phyloP scores from a whole-genome alignment of 148 eudicot genomes.

The Euryodendron excelsum region DNA sequence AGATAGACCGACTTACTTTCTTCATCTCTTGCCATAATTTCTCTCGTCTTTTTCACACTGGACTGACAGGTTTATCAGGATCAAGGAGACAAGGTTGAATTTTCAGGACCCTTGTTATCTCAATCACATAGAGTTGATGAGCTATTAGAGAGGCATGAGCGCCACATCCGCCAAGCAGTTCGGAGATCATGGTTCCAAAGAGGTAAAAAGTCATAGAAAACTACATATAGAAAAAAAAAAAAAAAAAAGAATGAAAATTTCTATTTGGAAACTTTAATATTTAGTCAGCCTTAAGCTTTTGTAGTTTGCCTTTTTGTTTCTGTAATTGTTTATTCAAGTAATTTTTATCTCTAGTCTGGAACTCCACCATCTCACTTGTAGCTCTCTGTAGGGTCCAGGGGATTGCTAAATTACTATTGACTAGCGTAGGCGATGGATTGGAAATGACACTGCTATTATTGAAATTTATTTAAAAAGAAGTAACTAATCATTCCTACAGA shows the following conservation, averaged over 20 bases:
- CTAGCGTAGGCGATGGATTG: neutral
- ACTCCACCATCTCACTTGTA: neutral
- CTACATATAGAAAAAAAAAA: too few relatives aligned
- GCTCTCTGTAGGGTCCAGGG: too few relatives aligned
- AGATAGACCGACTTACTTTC: neutral
- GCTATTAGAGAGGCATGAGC: slow-evolving; percentile 77
- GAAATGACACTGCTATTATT: neutral
- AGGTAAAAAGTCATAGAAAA: slow-evolving; percentile 37
- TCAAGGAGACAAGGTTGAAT: slow-evolving; percentile 69
- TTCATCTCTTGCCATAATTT: neutral
- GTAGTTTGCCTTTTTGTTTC: too few relatives aligned
- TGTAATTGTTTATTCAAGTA: neutral
- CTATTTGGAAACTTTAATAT: too few relatives aligned
- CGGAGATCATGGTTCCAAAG: slow-evolving; percentile 83
- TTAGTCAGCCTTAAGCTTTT: neutral
- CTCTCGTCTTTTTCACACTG: slow-evolving; percentile 5
- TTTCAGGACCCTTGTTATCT: slow-evolving; percentile 76
- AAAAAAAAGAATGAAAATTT: neutral
- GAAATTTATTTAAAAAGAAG: neutral
- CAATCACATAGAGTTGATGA: slow-evolving; percentile 67
- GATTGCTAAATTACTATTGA: neutral
- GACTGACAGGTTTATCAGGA: slow-evolving; percentile 46
- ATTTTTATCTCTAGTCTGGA: too few relatives aligned
- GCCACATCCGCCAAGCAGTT: slow-evolving; percentile 80
- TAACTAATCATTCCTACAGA: too few relatives aligned